These are phyloP conservation scores for Pythium aquatile DNA, from an alignment of 352 stramenopile species.

Conservation along the genomic window DNA sequence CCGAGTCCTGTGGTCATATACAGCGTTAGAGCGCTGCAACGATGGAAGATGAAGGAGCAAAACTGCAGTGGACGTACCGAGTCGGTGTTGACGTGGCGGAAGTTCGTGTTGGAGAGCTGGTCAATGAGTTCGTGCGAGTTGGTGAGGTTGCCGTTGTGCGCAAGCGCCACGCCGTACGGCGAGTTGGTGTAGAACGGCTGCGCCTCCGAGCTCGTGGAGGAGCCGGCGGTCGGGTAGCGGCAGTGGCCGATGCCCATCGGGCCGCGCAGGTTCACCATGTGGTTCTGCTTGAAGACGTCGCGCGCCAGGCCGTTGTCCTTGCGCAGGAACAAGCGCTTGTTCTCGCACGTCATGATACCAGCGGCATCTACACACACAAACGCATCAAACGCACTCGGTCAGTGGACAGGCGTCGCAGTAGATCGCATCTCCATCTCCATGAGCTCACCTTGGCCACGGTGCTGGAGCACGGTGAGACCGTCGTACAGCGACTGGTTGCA, in stretches of 20 bases:
- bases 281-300: conserved; percentile 98
- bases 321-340: conserved; percentile 93
- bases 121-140: conserved; percentile 96
- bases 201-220: conserved; percentile 86
- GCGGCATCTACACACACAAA: conserved; percentile 62
- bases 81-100: conserved; percentile 98
- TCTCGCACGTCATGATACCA: conserved; percentile 95
- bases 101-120: conserved; percentile 90
- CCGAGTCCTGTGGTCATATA: conserved; percentile 85
- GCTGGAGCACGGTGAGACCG: conserved; percentile 97
- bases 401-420: neutral
- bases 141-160: conserved; percentile 98
- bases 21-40: neutral
- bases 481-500: conserved; percentile 96
- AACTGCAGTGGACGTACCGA: conserved; percentile 44
- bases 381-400: neutral
- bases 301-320: conserved; percentile 99
- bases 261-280: conserved; percentile 95
- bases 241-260: conserved; percentile 97
- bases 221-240: conserved; percentile 97
- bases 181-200: conserved; percentile 99
- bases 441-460: conserved; percentile 92
- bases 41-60: neutral
- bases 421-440: neutral
- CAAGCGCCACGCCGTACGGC: conserved; percentile 97